Base-by-base conservation (phyloP, 768 basidiomycete species). In the Russula abietina region DNA sequence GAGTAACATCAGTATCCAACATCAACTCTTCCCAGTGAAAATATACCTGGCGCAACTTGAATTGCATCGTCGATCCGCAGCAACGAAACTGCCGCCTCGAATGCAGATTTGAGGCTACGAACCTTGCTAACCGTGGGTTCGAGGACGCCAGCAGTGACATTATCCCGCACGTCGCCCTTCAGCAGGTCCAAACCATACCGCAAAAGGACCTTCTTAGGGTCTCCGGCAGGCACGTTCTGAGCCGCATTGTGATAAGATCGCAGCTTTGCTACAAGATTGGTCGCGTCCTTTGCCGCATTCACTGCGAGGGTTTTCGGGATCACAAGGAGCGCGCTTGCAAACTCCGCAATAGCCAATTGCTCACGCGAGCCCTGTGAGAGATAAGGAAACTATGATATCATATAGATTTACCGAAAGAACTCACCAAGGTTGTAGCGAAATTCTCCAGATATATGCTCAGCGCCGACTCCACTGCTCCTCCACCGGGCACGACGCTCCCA, bases 301-400 rank as follows among this genome's bases (percentile, higher is more conserved):
- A 98, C 91, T 3, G 97, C 88, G 38, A 99, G 87, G 22, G 89
- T 93, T 77, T 98, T 98, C 51, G 97, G 97, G 69, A 99, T 99
- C 17, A 94, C 84, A 46, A 99, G 80, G 60, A 99, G 80, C 14
- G 97, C 90, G 64, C 81, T 80, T 24, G 97, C 97, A 73, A 99
- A 99, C 74, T 99, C 97, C n/a, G 95, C 97, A 70, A 99, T 98
- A 22, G 97, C 97, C 57, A 99, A 80, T 73, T 99, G 97, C 76
- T 99, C 97, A 68, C 97, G 83, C 24, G 97, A 99, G 52, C 96
- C 97, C 96, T 98, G 71, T 26, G 55, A 12, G 48, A 10, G 22
- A 12, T 28, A 62, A 46, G 55, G 30, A 30, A 22, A 14, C 36
- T 0, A 7, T 56, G 39, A 62, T 3, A 50, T 55, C 26, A 52